phyloP scores from a whole-genome alignment of 2,329 filamentous ascomycete species.

The Raffaelea albimanens region DNA sequence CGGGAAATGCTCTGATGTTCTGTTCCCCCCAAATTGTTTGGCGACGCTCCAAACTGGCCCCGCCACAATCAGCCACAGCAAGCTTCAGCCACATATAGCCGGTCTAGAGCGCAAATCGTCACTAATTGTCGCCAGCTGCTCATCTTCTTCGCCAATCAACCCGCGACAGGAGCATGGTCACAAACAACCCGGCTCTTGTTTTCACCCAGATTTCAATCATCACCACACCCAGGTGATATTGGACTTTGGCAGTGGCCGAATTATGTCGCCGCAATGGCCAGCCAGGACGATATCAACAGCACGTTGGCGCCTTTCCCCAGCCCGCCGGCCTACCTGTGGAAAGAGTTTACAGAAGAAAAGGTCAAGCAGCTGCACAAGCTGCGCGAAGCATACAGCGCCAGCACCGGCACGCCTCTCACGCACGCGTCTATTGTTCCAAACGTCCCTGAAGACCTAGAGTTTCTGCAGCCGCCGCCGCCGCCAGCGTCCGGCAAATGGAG shows the following conservation, averaged over 20 bases:
- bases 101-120: background rate
- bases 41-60: background rate
- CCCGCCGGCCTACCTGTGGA: conserved; percentile 76
- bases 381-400: conserved; percentile 27
- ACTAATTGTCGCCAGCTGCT: too few species aligned
- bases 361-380: conserved; percentile 43
- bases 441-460: conserved; percentile 62
- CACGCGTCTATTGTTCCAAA: conserved; percentile 28
- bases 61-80: background rate
- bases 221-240: too few species aligned
- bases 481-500: conserved; percentile 63
- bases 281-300: conserved; percentile 26
- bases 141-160: too few species aligned
- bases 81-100: background rate
- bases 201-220: too few species aligned
- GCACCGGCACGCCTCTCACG: conserved; percentile 16
- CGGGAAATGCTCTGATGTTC: background rate
- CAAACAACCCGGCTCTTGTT: too few species aligned
- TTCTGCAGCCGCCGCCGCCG: conserved; percentile 71
- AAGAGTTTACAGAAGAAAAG: conserved; percentile 73
- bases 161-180: too few species aligned
- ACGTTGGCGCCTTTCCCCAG: conserved; percentile 45
- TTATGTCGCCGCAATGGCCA: conserved; percentile 42
- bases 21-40: background rate
- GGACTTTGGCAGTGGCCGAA: background rate